Percentiles rank a stretch among this genome's conserved stretches.
Conservation (phyloP, 2,329 filamentous ascomycete species). For the Cladosporium austrohemisphaericum region DNA sequence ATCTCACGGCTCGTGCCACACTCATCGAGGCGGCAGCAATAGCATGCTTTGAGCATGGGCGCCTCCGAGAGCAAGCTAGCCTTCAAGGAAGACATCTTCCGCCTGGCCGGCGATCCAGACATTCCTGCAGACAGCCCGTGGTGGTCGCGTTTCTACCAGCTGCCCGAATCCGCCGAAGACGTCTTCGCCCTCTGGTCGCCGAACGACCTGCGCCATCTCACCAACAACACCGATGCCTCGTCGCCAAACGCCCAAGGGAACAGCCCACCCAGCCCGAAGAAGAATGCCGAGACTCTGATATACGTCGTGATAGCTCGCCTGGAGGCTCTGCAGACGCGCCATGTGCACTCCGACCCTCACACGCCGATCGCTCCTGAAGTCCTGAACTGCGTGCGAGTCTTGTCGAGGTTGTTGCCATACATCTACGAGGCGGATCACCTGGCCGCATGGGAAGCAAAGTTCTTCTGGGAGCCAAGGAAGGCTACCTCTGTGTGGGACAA, state of each 20-base stretch:
- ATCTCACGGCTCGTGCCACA: background rate
- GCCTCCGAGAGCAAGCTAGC: slow-evolving; percentile 98
- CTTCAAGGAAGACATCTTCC: slow-evolving; percentile 98
- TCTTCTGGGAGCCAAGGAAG: slow-evolving; percentile 68
- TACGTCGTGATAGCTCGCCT: slow-evolving; percentile 30
- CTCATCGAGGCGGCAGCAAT: background rate
- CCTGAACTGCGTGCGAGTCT: slow-evolving; percentile 89
- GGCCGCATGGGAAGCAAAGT: slow-evolving; percentile 80
- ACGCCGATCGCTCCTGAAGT: slow-evolving; percentile 78
- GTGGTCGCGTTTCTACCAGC: slow-evolving; percentile 97
- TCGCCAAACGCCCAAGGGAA: slow-evolving; percentile 46
- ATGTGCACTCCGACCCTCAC: slow-evolving; percentile 54
- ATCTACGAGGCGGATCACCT: slow-evolving; percentile 86
- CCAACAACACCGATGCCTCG: slow-evolving; percentile 19
- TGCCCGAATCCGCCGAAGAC: slow-evolving; percentile 92
- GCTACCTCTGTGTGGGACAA: slow-evolving; percentile 28
- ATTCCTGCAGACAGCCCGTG: slow-evolving; percentile 86
- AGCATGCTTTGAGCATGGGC: slow-evolving; percentile 61
- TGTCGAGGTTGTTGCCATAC: slow-evolving; percentile 86
- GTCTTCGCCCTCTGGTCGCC: slow-evolving; percentile 94
- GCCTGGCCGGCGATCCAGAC: slow-evolving; percentile 83
- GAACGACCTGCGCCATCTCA: slow-evolving; percentile 40
- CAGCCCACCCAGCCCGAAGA: slow-evolving; percentile 53
- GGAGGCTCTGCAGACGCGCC: slow-evolving; percentile 21
- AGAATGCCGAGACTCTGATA: slow-evolving; percentile 33